Evolutionary conservation across 2,329 filamentous ascomycete species (phyloP).

Genomic region (Colletotrichum nymphaeae): DNA sequence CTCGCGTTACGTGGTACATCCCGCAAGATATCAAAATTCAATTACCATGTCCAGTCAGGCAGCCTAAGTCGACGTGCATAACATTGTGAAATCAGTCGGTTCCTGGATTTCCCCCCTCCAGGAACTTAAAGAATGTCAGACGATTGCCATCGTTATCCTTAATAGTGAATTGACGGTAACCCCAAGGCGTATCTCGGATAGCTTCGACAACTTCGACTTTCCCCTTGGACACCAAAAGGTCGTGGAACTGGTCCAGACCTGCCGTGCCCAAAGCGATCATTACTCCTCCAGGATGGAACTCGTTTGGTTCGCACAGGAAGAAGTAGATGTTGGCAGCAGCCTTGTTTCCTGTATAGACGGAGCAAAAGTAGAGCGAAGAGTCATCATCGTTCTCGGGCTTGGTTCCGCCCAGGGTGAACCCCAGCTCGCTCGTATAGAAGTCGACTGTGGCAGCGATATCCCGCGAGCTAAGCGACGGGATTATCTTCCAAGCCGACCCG

Average conservation of each 20-base stretch:
- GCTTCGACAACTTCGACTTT: neutral
- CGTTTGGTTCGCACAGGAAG: neutral
- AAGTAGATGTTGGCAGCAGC: constrained; percentile 28
- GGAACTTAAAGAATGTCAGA: constrained; percentile 22
- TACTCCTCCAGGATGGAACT: neutral
- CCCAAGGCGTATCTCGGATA: constrained; percentile 7
- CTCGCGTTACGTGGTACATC: too few relatives aligned
- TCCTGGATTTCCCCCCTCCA: constrained; percentile 20
- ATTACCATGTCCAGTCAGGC: neutral
- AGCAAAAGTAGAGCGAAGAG: constrained; percentile 17
- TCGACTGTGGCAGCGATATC: constrained; percentile 10
- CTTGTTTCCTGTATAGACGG: constrained; percentile 1
- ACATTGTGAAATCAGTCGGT: neutral
- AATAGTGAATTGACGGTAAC: constrained; percentile 22
- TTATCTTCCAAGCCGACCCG: constrained; percentile 30
- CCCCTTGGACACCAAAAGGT: neutral
- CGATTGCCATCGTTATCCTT: constrained; percentile 12
- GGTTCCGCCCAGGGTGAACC: neutral
- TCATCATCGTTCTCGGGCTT: neutral
- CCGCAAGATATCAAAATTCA: neutral
- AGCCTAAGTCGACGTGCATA: neutral
- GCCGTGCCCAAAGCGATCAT: constrained; percentile 18
- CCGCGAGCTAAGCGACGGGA: constrained; percentile 8
- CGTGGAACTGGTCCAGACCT: constrained; percentile 4
- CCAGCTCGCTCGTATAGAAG: constrained; percentile 13